phyloP scores from a whole-genome alignment of 2,329 filamentous ascomycete genomes.

The Nemania bipapillata region DNA sequence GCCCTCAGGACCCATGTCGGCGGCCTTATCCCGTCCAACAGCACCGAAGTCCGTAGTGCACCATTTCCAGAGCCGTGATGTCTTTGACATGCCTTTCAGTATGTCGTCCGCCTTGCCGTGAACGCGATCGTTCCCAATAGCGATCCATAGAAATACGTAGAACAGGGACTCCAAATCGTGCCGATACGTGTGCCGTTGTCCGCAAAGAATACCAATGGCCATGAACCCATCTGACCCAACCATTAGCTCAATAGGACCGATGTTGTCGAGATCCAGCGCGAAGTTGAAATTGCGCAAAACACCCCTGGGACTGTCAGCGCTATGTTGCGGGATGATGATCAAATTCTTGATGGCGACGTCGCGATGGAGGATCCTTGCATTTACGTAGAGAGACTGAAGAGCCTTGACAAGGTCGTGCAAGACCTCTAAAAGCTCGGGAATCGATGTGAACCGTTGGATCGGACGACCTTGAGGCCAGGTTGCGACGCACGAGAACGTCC shows the following conservation, averaged over 20 bases:
- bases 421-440: not conserved
- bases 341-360: conserved; percentile 5
- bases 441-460: not conserved
- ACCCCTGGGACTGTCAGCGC: not conserved
- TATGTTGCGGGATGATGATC: not conserved
- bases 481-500: not conserved
- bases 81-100: not conserved
- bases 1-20: conserved; percentile 8
- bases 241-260: not conserved
- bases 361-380: conserved; percentile 1
- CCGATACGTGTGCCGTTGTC: not conserved
- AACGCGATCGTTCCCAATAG: not conserved
- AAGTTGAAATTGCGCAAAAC: not conserved
- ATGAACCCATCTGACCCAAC: conserved; percentile 1
- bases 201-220: not conserved
- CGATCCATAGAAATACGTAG: conserved; percentile 1
- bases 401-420: not conserved
- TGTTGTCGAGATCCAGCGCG: not conserved
- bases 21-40: not conserved
- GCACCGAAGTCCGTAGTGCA: not conserved
- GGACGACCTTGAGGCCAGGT: not conserved
- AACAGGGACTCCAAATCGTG: conserved; percentile 4
- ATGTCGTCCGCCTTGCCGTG: not conserved
- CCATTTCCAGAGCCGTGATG: conserved; percentile 3
- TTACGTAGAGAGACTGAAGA: not conserved